Conservation (phyloP, 441 rosid genomes). For the Syzygium syzygioides region DNA sequence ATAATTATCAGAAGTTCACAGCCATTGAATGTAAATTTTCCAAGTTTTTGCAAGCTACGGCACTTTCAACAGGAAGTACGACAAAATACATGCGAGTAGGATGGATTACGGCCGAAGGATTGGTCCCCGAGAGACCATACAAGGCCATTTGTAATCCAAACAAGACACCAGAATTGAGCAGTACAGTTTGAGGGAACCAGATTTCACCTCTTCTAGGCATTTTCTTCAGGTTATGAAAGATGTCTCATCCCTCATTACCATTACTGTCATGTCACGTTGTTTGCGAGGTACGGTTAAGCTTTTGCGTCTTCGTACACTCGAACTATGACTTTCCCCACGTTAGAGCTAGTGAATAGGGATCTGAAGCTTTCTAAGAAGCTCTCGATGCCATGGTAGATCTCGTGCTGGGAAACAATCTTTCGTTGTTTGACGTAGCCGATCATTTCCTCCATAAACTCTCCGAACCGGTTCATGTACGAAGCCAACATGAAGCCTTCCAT, state of each 20-base stretch:
- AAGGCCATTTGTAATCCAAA: not conserved
- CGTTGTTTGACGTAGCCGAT: slow-evolving; percentile 20
- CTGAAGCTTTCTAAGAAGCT: slow-evolving; percentile 24
- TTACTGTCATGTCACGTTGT: not conserved
- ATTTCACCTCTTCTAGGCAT: not conserved
- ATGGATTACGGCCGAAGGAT: not conserved
- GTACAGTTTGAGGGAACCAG: not conserved
- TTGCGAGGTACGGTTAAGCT: not conserved
- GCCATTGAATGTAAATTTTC: not conserved
- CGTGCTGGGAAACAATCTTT: slow-evolving; percentile 20
- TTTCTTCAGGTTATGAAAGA: not conserved
- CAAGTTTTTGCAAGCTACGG: not conserved
- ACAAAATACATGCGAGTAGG: not conserved
- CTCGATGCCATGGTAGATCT: slow-evolving; percentile 24
- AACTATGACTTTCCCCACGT: slow-evolving; percentile 30
- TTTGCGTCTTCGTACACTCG: slow-evolving; percentile 8
- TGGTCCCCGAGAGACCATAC: not conserved
- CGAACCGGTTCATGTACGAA: slow-evolving; percentile 20
- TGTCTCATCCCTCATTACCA: not conserved
- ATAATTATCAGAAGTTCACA: not conserved
- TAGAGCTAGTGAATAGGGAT: slow-evolving; percentile 32
- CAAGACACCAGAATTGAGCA: not conserved
- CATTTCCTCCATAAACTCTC: slow-evolving; percentile 23
- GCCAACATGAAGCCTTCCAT: slow-evolving; percentile 30
- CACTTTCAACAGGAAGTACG: not conserved